phyloP scores from a whole-genome alignment of 106 monocot species.

The Acanthochlamys bracteata region DNA sequence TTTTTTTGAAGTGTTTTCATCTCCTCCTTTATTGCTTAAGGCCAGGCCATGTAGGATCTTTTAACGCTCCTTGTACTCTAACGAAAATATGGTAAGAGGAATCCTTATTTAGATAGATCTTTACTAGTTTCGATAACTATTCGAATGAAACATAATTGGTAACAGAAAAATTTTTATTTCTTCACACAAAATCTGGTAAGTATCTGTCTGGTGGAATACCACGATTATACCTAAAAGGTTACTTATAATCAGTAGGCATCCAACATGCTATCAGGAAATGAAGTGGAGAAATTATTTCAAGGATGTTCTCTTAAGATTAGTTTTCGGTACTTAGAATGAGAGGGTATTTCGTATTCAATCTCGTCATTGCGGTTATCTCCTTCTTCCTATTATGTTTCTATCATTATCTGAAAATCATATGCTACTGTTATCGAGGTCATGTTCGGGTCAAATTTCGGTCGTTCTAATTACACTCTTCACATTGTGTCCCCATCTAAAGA shows the following conservation, averaged over 20 bases:
- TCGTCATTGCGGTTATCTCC: neutral
- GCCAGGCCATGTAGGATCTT: neutral
- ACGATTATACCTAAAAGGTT: neutral
- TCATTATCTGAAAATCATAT: neutral
- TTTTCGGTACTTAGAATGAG: no score
- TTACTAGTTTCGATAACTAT: neutral
- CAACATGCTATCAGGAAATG: no score
- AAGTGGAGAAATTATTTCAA: no score
- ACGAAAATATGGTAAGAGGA: constrained; percentile 1
- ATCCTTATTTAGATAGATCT: neutral
- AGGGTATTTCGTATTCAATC: no score
- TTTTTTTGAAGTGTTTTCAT: constrained; percentile 5
- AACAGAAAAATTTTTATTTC: neutral
- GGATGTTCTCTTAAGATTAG: no score
- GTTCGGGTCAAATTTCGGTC: no score
- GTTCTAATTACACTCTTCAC: no score
- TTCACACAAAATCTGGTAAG: no score
- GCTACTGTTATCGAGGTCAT: neutral
- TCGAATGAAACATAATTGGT: neutral
- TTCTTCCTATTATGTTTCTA: neutral
- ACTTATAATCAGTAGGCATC: no score
- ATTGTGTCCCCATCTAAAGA: no score
- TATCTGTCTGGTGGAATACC: neutral
- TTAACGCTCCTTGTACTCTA: constrained; percentile 12
- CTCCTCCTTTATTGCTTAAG: neutral